phyloP scores from a whole-genome alignment of 148 eudicot genomes.

The Camellia lanceoleosa region DNA sequence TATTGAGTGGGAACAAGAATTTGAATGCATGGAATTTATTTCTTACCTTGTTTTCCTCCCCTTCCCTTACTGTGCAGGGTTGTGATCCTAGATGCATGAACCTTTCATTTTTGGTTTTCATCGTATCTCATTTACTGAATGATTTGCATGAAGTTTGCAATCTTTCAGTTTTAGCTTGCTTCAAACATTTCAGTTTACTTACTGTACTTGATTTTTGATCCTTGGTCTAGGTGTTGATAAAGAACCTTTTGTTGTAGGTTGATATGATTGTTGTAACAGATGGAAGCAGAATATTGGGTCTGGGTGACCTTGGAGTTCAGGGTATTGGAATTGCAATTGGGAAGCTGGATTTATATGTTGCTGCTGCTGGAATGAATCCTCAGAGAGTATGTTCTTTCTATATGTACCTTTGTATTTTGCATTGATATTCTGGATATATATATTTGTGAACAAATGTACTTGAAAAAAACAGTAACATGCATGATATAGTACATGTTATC shows the following conservation, averaged over 20 bases:
- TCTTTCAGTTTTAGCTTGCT: not conserved
- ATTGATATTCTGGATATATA: not conserved
- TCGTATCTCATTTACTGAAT: not conserved
- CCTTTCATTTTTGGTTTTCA: constrained; percentile 9
- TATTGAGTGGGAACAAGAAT: constrained; percentile 8
- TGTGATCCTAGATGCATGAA: not conserved
- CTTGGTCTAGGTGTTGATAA: not conserved
- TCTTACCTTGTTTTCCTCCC: not conserved
- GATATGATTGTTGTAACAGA: constrained; percentile 99
- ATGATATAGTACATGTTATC: no score
- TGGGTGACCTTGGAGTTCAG: constrained; percentile 93
- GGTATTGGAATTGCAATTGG: constrained; percentile 94
- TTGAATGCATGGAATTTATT: not conserved
- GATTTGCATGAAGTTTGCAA: not conserved
- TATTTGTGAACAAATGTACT: not conserved
- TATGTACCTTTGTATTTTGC: not conserved
- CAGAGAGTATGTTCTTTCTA: constrained; percentile 65
- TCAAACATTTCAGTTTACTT: not conserved
- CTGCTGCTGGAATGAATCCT: constrained; percentile 99
- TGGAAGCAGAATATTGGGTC: constrained; percentile 98
- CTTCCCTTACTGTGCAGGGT: not conserved
- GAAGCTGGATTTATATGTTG: constrained; percentile 92
- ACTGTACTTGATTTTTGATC: not conserved
- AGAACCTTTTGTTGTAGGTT: constrained; percentile 50
- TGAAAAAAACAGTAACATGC: not conserved